phyloP scores from a whole-genome alignment of 140 eudicot genomes.

The Oenanthe javanica region DNA sequence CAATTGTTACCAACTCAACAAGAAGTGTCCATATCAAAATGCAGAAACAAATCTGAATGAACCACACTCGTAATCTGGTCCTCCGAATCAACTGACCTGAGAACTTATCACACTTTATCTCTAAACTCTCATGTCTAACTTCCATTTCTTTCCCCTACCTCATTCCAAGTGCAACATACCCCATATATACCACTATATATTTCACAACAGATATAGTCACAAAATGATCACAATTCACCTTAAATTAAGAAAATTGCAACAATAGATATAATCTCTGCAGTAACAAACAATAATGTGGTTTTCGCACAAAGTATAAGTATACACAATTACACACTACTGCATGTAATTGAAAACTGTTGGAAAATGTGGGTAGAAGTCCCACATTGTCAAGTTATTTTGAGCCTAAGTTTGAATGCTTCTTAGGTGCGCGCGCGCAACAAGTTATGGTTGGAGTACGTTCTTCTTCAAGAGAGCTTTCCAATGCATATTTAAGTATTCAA shows the following conservation, averaged over 20 bases:
- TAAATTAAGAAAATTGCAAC: no score
- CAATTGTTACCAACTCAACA: constrained; percentile 74
- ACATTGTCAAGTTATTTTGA: no score
- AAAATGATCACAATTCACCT: neutral
- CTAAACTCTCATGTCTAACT: constrained; percentile 59
- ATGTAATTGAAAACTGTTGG: neutral
- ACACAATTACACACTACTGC: neutral
- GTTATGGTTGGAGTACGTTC: no score
- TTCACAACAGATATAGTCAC: neutral
- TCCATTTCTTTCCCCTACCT: constrained; percentile 52
- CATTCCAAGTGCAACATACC: constrained; percentile 26
- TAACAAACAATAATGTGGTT: neutral
- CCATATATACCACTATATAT: neutral
- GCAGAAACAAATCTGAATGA: constrained; percentile 77
- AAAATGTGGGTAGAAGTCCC: no score
- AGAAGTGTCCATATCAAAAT: constrained; percentile 91
- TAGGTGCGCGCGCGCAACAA: no score
- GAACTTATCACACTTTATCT: constrained; percentile 26
- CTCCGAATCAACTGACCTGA: constrained; percentile 39
- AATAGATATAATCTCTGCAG: neutral
- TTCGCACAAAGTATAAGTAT: neutral
- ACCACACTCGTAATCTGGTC: constrained; percentile 72
- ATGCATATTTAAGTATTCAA: no score
- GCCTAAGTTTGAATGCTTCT: no score
- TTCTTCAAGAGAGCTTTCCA: no score